Evolutionary conservation across 495 filamentous ascomycete genomes (phyloP), one percentile per base, ranked within the genome.

Genomic region (Penicillium taxi): DNA sequence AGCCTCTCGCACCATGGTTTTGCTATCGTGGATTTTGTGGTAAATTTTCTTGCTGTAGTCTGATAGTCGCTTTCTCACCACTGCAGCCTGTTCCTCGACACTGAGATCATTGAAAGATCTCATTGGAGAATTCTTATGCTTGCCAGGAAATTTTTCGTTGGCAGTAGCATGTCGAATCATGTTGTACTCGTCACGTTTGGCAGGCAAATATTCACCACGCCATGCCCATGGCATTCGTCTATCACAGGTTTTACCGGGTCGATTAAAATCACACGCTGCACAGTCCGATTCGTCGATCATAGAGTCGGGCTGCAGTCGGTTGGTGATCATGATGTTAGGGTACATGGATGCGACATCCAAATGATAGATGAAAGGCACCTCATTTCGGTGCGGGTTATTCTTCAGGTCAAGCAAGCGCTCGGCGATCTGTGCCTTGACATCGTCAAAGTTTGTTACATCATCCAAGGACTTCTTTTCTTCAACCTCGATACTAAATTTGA

Each of bases 321-420:
- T 99, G 7, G 93, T 99, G 3, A 91, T 96, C 93, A 99, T 99
- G 61, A 99, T 99, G 56, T 99, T 99, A 12, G 91, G 91, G 58
- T 99, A 99, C 91, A 99, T 99, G 35, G 91, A 94, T 11, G 91
- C 91, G 30, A 99, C 91, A 49, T 99, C 91, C 55, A 99, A 69
- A 69, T 99, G 91, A 59, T 99, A 99, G 36, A 99, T 99, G 22
- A 86, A 80, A 1, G 91, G 91, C 17, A 78, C 70, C 54, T 99
- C 91, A 40, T 70, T 73, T 35, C 91, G 69, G 41, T 84, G 82
- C 1, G 91, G 89, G 1, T 81, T 86, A 24, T 76, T 67, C 57
- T 85, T 94, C 21, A 99, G 69, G 45, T 77, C 71, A 9, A 77
- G 63, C 24, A 99, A 63, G 34, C 73, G 78, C 32, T 81, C 72